Conservation (phyloP, 2,329 filamentous ascomycete genomes). For the Thyridium curvatum region DNA sequence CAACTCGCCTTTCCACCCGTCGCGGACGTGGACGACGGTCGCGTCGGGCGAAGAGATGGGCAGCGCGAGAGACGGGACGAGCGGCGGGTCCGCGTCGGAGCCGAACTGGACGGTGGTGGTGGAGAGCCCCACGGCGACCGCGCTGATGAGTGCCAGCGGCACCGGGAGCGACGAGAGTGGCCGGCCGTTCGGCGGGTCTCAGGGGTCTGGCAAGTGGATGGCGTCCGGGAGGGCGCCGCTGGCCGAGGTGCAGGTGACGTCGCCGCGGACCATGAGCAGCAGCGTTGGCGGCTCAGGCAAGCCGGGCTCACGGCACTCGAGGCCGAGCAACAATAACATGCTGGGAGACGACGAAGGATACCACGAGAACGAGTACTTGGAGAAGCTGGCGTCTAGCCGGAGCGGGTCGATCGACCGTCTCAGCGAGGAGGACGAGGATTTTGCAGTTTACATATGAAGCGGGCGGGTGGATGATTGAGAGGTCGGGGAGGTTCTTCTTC, state of each 20-base stretch:
- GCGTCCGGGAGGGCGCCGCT: too few relatives aligned
- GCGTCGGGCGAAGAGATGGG: constrained; percentile 2
- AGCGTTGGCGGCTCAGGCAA: neutral
- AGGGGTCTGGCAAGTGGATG: constrained; percentile 25
- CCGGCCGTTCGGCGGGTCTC: constrained; percentile 25
- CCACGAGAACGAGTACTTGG: too few relatives aligned
- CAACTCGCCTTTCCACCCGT: constrained; percentile 30
- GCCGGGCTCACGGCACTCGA: too few relatives aligned
- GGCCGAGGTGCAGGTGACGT: too few relatives aligned
- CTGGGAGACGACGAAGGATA: too few relatives aligned
- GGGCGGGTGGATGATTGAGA: too few relatives aligned
- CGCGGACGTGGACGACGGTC: constrained; percentile 17
- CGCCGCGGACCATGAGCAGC: neutral
- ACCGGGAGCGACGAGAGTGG: too few relatives aligned
- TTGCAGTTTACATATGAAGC: constrained; percentile 1
- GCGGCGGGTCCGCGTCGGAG: constrained; percentile 40
- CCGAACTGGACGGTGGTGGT: constrained; percentile 1
- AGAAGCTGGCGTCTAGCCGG: too few relatives aligned
- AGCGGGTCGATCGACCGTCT: too few relatives aligned
- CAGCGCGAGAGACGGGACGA: constrained; percentile 37
- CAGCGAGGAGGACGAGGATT: neutral
- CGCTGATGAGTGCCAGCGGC: too few relatives aligned
- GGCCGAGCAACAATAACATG: too few relatives aligned
- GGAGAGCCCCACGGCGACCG: neutral
- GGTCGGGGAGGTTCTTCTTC: too few relatives aligned